phyloP scores from a whole-genome alignment of 192 early-diverging fungal genomes.

The Lunasporangiospora selenospora region DNA sequence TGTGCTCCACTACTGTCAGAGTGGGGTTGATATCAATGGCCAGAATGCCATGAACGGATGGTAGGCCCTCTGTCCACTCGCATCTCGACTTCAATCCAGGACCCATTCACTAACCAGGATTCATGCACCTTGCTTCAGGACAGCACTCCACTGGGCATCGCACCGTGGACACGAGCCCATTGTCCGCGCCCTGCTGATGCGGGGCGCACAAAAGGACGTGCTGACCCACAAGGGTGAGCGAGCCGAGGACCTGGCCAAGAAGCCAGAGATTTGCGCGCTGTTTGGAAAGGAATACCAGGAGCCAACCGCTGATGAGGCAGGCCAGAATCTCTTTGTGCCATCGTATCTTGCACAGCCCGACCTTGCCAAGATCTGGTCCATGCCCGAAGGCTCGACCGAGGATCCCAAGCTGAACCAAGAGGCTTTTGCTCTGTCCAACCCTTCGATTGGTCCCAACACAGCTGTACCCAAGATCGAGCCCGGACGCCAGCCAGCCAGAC shows the following conservation, averaged over 20 bases:
- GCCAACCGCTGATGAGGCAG: constrained; percentile 7
- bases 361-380: constrained; percentile 69
- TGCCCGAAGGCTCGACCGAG: constrained; percentile 65
- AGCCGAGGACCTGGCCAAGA: constrained; percentile 67
- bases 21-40: constrained; percentile 71
- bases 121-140: constrained; percentile 46
- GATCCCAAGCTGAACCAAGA: constrained; percentile 44
- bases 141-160: constrained; percentile 79
- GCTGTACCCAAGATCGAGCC: constrained; percentile 9
- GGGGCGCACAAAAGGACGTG: constrained; percentile 66
- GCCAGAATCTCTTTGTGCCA: constrained; percentile 57
- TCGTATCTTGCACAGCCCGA: constrained; percentile 72
- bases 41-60: constrained; percentile 78
- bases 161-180: constrained; percentile 67
- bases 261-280: constrained; percentile 49
- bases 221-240: constrained; percentile 68
- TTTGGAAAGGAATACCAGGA: constrained; percentile 38
- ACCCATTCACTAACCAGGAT: not conserved
- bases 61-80: constrained; percentile 38
- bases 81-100: too few relatives aligned
- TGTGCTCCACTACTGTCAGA: constrained; percentile 64
- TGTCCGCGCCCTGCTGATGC: constrained; percentile 62
- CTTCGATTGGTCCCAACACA: constrained; percentile 5
- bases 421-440: constrained; percentile 36
- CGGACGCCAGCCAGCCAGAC: not conserved